Percentiles rank a stretch among this genome's conserved stretches.
phyloP scores from a whole-genome alignment of 371 early-diverging fungal species.

The Mortierella sp. region DNA sequence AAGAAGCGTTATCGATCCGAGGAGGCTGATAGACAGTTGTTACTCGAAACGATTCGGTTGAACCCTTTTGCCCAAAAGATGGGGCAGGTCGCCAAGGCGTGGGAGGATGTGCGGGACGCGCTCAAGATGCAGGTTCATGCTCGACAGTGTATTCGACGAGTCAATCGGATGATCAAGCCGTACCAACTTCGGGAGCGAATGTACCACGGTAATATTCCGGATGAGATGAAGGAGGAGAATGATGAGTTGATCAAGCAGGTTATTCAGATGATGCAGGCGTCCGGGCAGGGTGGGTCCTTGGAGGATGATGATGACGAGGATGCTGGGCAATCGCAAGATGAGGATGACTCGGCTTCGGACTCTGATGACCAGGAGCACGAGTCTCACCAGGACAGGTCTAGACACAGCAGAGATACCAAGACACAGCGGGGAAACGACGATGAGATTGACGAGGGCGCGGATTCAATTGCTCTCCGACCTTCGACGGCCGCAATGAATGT shows the following conservation, averaged over 20 bases:
- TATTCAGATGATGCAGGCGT: constrained; percentile 46
- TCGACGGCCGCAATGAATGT: not conserved
- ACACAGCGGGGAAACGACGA: constrained; percentile 6
- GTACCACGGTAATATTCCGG: constrained; percentile 54
- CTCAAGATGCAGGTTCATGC: constrained; percentile 56
- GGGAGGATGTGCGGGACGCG: constrained; percentile 55
- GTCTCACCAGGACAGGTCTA: not conserved
- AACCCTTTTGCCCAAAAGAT: constrained; percentile 56
- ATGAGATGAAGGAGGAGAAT: constrained; percentile 48
- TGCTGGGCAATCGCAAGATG: constrained; percentile 35
- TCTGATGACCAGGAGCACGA: constrained; percentile 35
- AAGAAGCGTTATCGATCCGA: constrained; percentile 55
- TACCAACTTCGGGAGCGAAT: constrained; percentile 48
- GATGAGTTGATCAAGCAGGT: constrained; percentile 55
- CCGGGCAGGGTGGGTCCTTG: constrained; percentile 30
- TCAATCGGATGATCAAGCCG: constrained; percentile 54
- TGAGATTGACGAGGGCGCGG: constrained; percentile 11
- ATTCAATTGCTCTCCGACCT: not conserved
- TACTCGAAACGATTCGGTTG: constrained; percentile 46
- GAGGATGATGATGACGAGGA: constrained; percentile 42
- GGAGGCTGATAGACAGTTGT: constrained; percentile 37
- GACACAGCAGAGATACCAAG: not conserved
- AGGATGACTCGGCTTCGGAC: constrained; percentile 33
- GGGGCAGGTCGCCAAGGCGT: constrained; percentile 55
- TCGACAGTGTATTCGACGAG: constrained; percentile 51